A percentile compares a stretch with the other conserved stretches of the same genome.
These are phyloP conservation scores for Yamadazyma songkhlaensis DNA, from an alignment of 1,139 yeast genomes.

Conservation along the genomic window DNA sequence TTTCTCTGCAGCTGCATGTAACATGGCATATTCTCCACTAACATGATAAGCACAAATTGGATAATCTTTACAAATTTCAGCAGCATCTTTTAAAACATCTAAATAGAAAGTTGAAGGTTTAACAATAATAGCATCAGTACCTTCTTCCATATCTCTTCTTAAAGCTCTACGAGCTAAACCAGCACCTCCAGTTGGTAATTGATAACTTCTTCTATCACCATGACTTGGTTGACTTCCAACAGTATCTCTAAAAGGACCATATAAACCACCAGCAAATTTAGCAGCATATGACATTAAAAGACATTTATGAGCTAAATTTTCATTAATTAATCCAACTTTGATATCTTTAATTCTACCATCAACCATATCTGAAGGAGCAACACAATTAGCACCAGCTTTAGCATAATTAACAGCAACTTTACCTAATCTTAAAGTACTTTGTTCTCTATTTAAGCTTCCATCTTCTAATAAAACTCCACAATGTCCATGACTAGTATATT, in stretches of 20 bases:
- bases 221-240: slow-evolving; percentile 88
- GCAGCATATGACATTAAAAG: slow-evolving; percentile 94
- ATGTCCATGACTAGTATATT: slow-evolving; percentile 94
- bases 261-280: slow-evolving; percentile 84
- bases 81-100: slow-evolving; percentile 86
- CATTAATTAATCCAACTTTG: slow-evolving; percentile 77
- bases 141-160: slow-evolving; percentile 81
- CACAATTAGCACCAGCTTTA: slow-evolving; percentile 90
- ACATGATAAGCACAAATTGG: slow-evolving; percentile 97
- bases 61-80: slow-evolving; percentile 74
- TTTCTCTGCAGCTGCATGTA: slow-evolving; percentile 97
- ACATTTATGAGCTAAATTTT: slow-evolving; percentile 83
- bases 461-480: slow-evolving; percentile 90
- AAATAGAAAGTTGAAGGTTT: slow-evolving; percentile 97
- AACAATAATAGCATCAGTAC: slow-evolving; percentile 92
- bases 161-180: slow-evolving; percentile 95
- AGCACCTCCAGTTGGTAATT: slow-evolving; percentile 87
- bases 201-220: slow-evolving; percentile 93
- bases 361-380: slow-evolving; percentile 98
- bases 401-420: slow-evolving; percentile 97
- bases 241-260: slow-evolving; percentile 98
- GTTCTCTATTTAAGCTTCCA: slow-evolving; percentile 76
- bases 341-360: slow-evolving; percentile 93
- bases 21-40: slow-evolving; percentile 96
- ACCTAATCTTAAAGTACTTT: slow-evolving; percentile 78